A percentile compares a stretch with the other conserved stretches of the same genome.
These are phyloP conservation scores for Kodamaea kakaduensis DNA, from an alignment of 805 yeast genomes.

Conservation along the genomic window DNA sequence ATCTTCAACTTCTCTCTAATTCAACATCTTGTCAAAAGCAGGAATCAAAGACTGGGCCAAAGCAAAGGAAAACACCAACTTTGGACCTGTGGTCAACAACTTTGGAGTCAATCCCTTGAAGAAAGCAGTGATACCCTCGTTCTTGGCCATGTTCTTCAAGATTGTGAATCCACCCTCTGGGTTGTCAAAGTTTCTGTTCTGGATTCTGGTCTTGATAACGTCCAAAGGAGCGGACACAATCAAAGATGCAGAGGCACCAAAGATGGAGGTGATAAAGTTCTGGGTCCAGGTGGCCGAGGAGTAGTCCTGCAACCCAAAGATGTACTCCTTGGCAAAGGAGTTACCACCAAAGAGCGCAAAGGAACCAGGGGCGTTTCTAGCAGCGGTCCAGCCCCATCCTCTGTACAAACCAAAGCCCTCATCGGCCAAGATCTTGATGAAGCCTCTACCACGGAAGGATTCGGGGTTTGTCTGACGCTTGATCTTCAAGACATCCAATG, in stretches of 20 bases:
- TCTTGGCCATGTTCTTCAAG: constrained; percentile 85
- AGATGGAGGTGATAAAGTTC: constrained; percentile 90
- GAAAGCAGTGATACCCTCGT: constrained; percentile 86
- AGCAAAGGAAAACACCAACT: constrained; percentile 96
- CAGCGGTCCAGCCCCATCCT: constrained; percentile 99
- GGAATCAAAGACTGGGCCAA: constrained; percentile 96
- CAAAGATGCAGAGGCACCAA: constrained; percentile 95
- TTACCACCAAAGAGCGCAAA: constrained; percentile 98
- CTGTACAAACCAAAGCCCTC: constrained; percentile 93
- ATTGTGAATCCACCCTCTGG: constrained; percentile 93
- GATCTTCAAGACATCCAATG: constrained; percentile 93
- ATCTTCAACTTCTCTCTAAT: too few species aligned
- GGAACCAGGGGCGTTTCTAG: constrained; percentile 98
- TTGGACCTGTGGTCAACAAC: constrained; percentile 95
- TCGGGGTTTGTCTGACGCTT: constrained; percentile 99
- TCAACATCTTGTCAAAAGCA: constrained; percentile 76
- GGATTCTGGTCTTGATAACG: constrained; percentile 97
- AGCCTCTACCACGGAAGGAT: constrained; percentile 97
- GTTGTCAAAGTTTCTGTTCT: constrained; percentile 91
- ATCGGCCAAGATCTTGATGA: constrained; percentile 75
- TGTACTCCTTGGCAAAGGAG: constrained; percentile 96
- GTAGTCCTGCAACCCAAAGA: constrained; percentile 82
- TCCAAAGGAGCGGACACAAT: constrained; percentile 97
- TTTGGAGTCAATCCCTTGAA: constrained; percentile 97
- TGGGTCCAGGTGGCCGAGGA: constrained; percentile 90